phyloP scores from a whole-genome alignment of 805 yeast genomes.

The Spathaspora hagerdaliae region DNA sequence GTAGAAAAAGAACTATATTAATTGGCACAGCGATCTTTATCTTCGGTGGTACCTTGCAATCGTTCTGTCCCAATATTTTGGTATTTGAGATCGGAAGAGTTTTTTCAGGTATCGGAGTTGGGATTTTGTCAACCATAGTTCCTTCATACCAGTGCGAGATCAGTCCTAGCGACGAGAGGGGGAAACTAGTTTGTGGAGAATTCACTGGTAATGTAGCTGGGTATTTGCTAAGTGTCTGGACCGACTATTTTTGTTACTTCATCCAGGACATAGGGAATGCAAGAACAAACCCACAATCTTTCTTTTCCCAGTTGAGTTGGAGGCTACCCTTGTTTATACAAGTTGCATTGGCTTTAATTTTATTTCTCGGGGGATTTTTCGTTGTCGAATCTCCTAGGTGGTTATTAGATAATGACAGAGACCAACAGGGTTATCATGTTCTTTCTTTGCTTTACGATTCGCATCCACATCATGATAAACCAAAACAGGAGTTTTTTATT shows the following conservation, averaged over 20 bases:
- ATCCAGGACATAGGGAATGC: slow-evolving; percentile 49
- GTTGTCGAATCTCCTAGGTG: slow-evolving; percentile 90
- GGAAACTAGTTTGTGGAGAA: slow-evolving; percentile 80
- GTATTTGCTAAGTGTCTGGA: slow-evolving; percentile 81
- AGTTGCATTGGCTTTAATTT: slow-evolving; percentile 63
- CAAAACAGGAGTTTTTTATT: slow-evolving; percentile 40
- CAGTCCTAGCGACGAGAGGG: slow-evolving; percentile 82
- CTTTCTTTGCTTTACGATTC: slow-evolving; percentile 24
- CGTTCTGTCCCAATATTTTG: slow-evolving; percentile 51
- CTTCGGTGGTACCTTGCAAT: slow-evolving; percentile 73
- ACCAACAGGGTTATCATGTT: slow-evolving; percentile 47
- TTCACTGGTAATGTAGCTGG: slow-evolving; percentile 85
- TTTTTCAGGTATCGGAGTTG: slow-evolving; percentile 68
- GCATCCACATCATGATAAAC: slow-evolving; percentile 22
- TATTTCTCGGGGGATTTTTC: slow-evolving; percentile 70
- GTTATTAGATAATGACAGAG: slow-evolving; percentile 78
- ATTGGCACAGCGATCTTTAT: slow-evolving; percentile 77
- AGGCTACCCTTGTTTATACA: slow-evolving; percentile 75
- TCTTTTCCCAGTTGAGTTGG: slow-evolving; percentile 56
- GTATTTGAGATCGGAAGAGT: slow-evolving; percentile 71
- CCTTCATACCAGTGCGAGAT: slow-evolving; percentile 89
- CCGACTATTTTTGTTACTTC: slow-evolving; percentile 71
- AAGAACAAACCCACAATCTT: slow-evolving; percentile 28
- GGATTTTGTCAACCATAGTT: slow-evolving; percentile 75
- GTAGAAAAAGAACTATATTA: slow-evolving; percentile 74